phyloP scores from a whole-genome alignment of 2,329 filamentous ascomycete species.

The Penicillium sp. region DNA sequence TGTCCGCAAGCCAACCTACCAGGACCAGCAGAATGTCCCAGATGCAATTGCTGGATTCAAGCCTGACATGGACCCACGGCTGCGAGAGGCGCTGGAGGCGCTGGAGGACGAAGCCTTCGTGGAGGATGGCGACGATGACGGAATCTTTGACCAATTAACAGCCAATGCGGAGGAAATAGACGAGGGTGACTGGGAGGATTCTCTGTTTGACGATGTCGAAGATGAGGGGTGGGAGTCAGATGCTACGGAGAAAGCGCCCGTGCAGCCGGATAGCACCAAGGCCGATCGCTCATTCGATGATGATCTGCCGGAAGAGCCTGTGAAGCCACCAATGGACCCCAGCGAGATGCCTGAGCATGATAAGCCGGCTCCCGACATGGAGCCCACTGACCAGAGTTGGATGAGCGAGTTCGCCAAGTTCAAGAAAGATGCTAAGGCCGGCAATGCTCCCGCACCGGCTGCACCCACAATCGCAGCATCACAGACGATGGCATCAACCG shows the following conservation, averaged over 20 bases:
- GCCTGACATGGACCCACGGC: conserved; percentile 92
- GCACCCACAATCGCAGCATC: conserved; percentile 39
- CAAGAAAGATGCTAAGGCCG: conserved; percentile 68
- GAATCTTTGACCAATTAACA: conserved; percentile 73
- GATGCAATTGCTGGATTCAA: conserved; percentile 91
- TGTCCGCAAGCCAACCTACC: conserved; percentile 73
- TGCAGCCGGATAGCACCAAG: conserved; percentile 33
- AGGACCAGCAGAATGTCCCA: conserved; percentile 88
- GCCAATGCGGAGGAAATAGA: conserved; percentile 68
- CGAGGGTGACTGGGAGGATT: conserved; percentile 73
- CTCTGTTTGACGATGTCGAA: conserved; percentile 54
- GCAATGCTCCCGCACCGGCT: conserved; percentile 37
- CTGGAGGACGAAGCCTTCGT: conserved; percentile 95
- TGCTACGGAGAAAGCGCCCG: conserved; percentile 73
- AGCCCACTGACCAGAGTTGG: conserved; percentile 76
- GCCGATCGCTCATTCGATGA: conserved; percentile 31
- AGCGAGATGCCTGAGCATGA: conserved; percentile 39
- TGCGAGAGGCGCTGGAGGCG: conserved; percentile 88
- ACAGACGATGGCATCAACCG: conserved; percentile 44
- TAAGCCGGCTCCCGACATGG: conserved; percentile 41
- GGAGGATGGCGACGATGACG: conserved; percentile 70
- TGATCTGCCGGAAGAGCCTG: conserved; percentile 43
- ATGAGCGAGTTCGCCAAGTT: conserved; percentile 90
- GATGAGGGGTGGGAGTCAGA: conserved; percentile 96
- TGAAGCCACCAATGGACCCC: conserved; percentile 22